Percentiles rank a stretch among this genome's conserved stretches.
Conservation (phyloP, 257 asterid species). For the Ajuga chamaepitys region DNA sequence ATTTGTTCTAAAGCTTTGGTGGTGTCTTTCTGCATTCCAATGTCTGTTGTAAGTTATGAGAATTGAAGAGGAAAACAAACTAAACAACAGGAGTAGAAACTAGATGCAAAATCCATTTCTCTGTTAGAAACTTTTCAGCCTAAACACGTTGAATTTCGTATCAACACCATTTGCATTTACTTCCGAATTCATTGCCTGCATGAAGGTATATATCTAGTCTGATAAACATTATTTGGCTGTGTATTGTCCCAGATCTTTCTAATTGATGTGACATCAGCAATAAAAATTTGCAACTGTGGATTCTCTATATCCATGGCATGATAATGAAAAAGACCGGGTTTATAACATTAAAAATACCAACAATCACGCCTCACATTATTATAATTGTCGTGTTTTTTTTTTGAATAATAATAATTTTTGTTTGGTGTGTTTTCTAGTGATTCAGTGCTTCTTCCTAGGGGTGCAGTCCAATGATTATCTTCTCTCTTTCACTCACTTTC, state of each 20-base stretch:
- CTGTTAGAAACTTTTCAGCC: neutral
- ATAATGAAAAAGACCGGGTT: too few relatives aligned
- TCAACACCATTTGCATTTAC: neutral
- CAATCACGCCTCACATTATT: neutral
- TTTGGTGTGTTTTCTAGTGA: neutral
- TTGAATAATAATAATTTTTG: too few relatives aligned
- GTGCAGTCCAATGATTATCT: neutral
- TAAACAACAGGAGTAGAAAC: neutral
- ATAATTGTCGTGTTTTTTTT: neutral
- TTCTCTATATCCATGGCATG: neutral
- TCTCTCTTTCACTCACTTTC: neutral
- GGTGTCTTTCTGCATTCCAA: neutral
- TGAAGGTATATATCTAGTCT: neutral
- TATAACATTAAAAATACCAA: too few relatives aligned
- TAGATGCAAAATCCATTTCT: neutral
- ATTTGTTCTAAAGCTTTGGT: constrained; percentile 4
- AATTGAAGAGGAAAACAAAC: neutral
- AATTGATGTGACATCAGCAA: neutral
- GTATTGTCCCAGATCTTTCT: neutral
- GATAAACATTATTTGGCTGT: neutral
- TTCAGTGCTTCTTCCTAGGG: too few relatives aligned
- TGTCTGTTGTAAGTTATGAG: constrained; percentile 2
- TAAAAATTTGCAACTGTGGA: neutral
- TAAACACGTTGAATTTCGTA: neutral
- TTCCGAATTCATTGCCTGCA: neutral